A percentile compares a stretch with the other conserved stretches of the same genome.
Evolutionary conservation across 108 stramenopile species (phyloP).

Genomic region (Chaetoceros tenuissimus): DNA sequence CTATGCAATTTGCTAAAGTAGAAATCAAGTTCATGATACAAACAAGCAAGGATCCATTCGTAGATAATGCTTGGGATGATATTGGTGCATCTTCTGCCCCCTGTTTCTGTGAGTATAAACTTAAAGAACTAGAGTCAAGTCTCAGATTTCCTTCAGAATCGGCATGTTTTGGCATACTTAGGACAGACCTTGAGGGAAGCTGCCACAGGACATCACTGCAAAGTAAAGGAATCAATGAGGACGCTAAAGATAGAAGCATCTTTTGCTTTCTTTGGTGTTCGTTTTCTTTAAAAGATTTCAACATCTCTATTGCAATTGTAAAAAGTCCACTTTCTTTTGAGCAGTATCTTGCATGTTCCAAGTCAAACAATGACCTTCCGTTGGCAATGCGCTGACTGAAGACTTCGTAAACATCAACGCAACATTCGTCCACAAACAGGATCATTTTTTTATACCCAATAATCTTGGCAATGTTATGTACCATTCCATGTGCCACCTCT

Average conservation of each 20-base stretch:
- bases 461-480: background rate
- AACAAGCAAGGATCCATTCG: background rate
- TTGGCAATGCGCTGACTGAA: background rate
- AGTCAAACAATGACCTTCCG: background rate
- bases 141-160: no score
- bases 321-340: background rate
- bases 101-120: background rate
- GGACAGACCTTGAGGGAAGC: background rate
- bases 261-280: background rate
- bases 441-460: background rate
- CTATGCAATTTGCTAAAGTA: background rate
- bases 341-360: background rate
- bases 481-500: background rate
- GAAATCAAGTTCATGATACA: background rate
- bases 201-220: background rate
- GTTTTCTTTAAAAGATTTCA: no score
- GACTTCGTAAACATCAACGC: background rate
- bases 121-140: no score
- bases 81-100: background rate
- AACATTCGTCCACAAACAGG: background rate
- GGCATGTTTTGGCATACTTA: no score
- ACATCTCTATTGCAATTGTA: background rate
- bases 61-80: background rate
- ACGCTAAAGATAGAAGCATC: background rate
- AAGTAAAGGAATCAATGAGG: background rate